These are phyloP conservation scores for Conoideocrella luteorostrata DNA, from an alignment of 2,329 filamentous ascomycete genomes.

Conservation along the genomic window DNA sequence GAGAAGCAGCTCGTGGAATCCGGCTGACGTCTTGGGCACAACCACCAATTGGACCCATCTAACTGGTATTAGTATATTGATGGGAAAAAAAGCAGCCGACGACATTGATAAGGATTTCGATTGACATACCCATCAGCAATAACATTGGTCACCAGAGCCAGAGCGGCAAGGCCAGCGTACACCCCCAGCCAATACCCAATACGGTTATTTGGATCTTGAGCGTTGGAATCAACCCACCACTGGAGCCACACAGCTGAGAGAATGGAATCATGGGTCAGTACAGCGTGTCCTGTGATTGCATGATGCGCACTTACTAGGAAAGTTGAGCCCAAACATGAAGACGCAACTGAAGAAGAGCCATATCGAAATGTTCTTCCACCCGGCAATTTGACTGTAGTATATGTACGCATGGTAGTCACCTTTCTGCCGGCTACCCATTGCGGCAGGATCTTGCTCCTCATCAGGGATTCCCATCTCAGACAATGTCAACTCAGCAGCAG, in stretches of 20 bases:
- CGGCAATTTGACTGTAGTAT: conserved; percentile 13
- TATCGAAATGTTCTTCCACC: conserved; percentile 7
- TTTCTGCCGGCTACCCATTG: conserved; percentile 5
- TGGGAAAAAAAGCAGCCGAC: background rate
- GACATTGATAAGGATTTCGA: too few relatives aligned
- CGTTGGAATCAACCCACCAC: conserved; percentile 17
- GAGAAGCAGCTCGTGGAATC: conserved; percentile 16
- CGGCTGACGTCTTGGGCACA: conserved; percentile 20
- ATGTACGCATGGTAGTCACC: conserved; percentile 13
- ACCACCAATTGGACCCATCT: conserved; percentile 16
- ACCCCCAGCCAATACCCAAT: conserved; percentile 17
- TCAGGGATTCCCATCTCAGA: conserved; percentile 11
- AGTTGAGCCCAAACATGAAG: conserved; percentile 15
- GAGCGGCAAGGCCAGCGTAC: conserved; percentile 11
- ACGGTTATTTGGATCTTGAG: conserved; percentile 10
- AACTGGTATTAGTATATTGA: background rate
- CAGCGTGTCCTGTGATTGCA: too few relatives aligned
- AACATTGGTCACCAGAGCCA: too few relatives aligned
- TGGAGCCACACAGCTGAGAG: conserved; percentile 19
- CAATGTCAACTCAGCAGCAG: too few relatives aligned
- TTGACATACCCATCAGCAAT: too few relatives aligned
- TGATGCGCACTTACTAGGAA: conserved; percentile 10
- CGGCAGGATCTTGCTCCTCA: conserved; percentile 10
- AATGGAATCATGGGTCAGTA: too few relatives aligned
- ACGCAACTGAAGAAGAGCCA: conserved; percentile 12